Evolutionary conservation across 139 green algal species (phyloP), one percentile per base, ranked within the genome.

Genomic region (Chlorella sorokiniana): DNA sequence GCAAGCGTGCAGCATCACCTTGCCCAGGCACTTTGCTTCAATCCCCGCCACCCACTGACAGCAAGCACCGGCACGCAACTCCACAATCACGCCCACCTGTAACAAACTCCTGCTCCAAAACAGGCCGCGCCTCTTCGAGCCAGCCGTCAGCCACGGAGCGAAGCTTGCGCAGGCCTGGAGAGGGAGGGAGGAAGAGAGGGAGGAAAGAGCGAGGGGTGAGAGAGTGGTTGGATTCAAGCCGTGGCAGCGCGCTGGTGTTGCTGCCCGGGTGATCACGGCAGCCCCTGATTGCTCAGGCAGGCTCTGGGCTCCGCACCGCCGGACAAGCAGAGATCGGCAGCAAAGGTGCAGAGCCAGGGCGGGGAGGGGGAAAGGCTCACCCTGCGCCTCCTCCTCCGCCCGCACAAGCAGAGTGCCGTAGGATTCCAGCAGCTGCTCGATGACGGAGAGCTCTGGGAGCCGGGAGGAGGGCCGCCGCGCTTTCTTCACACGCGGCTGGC

Each of bases 91-190:
- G n/a, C 71, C 1, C 51, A 79, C 72, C 72, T 35, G 42, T 75
- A 31, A 88, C 84, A 65, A 79, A 70, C 31, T 85, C 75, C 64
- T 86, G 69, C 37, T 81, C 48, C 67, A 86, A 37, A 40, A 84
- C 75, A 2, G 79, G 72, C 42, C 65, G 29, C 27, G 83, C 82
- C 71, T 78, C 35, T 45, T 85, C 52, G 63, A 88, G 73, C 82
- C 85, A 88, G 33, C n/a, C 65, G 8, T 81, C 48, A 1, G 82
- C 82, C 29, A 44, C 33, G 1, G 48, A 33, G 14, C 63, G 67
- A 37, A 88, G 62, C 16, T 16, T 33, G n/a, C 56, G 45, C 56
- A 88, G 70, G 25, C 51, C 79, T 76, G 71, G 68, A 48, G 40
- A 3, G 31, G 38, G 8, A 4, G 4, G n/a, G 35, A 2, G 16